These are phyloP conservation scores for Amanita inopinata DNA, from an alignment of 768 basidiomycete genomes.

Conservation along the genomic window DNA sequence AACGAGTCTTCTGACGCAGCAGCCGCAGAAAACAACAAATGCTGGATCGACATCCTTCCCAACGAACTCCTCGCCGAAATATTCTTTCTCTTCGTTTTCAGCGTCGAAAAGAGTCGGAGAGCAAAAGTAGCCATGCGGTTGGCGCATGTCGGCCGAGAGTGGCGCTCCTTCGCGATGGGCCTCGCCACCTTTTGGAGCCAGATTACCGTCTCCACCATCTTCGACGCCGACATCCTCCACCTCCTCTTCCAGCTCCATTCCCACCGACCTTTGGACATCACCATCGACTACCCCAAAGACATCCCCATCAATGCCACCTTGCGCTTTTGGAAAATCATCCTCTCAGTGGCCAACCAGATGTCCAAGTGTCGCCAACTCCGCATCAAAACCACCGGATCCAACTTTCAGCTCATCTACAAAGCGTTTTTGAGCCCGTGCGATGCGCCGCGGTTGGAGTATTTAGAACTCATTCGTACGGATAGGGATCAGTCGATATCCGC, in stretches of 20 bases:
- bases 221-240: conserved; percentile 6
- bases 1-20: too few species aligned
- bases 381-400: conserved; percentile 4
- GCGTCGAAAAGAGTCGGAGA: not conserved
- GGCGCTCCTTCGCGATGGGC: conserved; percentile 5
- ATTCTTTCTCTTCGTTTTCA: not conserved
- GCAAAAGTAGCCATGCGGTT: conserved; percentile 7
- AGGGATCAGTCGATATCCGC: conserved; percentile 6
- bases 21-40: not conserved
- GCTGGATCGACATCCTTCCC: conserved; percentile 2
- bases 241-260: not conserved
- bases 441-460: conserved; percentile 3
- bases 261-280: conserved; percentile 2
- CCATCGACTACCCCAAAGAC: conserved; percentile 5
- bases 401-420: conserved; percentile 7
- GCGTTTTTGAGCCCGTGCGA: conserved; percentile 1
- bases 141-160: conserved; percentile 4
- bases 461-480: conserved; percentile 8
- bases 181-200: conserved; percentile 4
- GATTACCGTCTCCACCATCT: conserved; percentile 3
- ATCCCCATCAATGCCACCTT: conserved; percentile 3
- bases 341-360: conserved; percentile 2
- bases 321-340: conserved; percentile 7
- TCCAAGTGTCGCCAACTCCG: conserved; percentile 3
- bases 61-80: conserved; percentile 2